Base-by-base conservation (phyloP, 306 rosid species). In the Phaseolus lunatus region DNA sequence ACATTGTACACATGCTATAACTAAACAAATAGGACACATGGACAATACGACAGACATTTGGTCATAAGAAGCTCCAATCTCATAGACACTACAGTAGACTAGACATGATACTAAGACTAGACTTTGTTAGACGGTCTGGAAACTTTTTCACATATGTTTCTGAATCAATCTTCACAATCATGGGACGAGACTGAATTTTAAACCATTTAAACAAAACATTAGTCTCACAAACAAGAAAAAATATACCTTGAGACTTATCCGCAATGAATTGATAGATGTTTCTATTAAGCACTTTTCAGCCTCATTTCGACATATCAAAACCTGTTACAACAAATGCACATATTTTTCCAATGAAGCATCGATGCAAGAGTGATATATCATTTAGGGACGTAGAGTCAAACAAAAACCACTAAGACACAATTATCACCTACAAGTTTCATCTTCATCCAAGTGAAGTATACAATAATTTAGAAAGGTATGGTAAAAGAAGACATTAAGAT, bases 221-320 rank as follows among this genome's bases (percentile, higher is more conserved):
- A 61, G 5, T 62, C 26, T 61, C 56, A 61, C 56, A 2, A 33
- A 19, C 31, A 45, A 72, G 65, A 53, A 29, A 22, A 54, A 11
- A 57, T 68, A 72, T 80, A 95, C 97, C 99, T 95, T 95, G 78
- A 95, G 97, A 81, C 97, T 95, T 81, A 95, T 90, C 72, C 99
- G 91, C 53, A 95, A 83, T 35, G 99, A 95, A 84, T 95, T 95
- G 66, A 95, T 90, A 35, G 97, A 95, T n/a, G 99, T 92, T 87
- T 95, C 99, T 14, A 90, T 89, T 67, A 95, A 88, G 82, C 97
- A 95, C 70, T 95, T 95, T 78, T 95, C 99, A 39, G 97, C 94
- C 87, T 92, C 99, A 72, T 95, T 95, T 83, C 97, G 82, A 76
- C 97, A 92, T 79, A 95, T 92, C 91, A 92, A 82, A 84, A 92